Conservation (phyloP, 2,329 filamentous ascomycete species). For the Sporothrix euskadiensis region DNA sequence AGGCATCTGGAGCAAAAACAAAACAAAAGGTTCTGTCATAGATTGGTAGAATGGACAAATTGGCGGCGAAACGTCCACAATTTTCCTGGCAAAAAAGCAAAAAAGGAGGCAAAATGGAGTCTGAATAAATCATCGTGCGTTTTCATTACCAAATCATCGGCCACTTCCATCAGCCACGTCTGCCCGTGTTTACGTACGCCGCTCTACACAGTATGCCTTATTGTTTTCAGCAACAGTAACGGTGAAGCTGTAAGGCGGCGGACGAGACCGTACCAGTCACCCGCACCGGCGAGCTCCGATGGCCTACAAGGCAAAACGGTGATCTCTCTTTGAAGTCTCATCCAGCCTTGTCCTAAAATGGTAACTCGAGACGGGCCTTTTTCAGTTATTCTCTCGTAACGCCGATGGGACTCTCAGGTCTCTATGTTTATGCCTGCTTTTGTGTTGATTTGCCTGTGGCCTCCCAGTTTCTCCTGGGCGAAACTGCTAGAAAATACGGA, state of each 20-base stretch:
- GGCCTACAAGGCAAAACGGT: not conserved
- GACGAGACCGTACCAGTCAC: not conserved
- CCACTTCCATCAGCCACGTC: slow-evolving; percentile 20
- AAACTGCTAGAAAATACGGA: not conserved
- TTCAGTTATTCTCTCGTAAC: not conserved
- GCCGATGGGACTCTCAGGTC: not conserved
- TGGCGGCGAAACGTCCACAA: not conserved
- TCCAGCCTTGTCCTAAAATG: not conserved
- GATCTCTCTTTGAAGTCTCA: not conserved
- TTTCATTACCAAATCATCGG: slow-evolving; percentile 26
- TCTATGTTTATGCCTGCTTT: not conserved
- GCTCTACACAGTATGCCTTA: not conserved
- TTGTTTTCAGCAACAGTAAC: not conserved
- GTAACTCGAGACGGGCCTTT: slow-evolving; percentile 14
- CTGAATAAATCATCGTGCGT: not conserved
- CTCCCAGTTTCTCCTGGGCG: not conserved
- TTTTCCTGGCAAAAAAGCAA: not conserved
- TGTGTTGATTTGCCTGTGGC: not conserved
- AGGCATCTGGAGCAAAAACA: too few species aligned
- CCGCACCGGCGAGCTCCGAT: slow-evolving; percentile 27
- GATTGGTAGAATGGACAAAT: not conserved
- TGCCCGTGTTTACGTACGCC: not conserved
- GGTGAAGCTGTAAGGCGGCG: slow-evolving; percentile 9
- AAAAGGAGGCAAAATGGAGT: slow-evolving; percentile 34
- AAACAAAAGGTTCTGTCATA: not conserved